These are phyloP conservation scores for Saraca asoca DNA, from an alignment of 331 rosid genomes.

Conservation along the genomic window DNA sequence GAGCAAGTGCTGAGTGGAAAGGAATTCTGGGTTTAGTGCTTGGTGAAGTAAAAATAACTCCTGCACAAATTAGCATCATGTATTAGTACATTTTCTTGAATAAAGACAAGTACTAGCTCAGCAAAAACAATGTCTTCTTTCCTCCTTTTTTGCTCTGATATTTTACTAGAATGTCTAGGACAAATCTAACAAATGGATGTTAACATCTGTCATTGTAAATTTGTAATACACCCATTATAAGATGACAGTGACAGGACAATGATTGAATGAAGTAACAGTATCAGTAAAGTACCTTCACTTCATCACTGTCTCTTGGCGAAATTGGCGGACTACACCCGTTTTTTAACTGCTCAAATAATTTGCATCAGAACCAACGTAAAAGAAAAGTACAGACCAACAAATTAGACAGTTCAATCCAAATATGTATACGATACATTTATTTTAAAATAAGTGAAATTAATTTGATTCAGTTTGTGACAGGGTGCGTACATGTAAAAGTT, in stretches of 20 bases:
- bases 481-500: no score
- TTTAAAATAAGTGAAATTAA: no score
- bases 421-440: no score
- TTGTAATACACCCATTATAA: no score
- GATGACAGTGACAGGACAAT: no score
- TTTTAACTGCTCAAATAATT: conserved; percentile 50
- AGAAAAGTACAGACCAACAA: neutral
- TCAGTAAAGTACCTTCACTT: conserved; percentile 60
- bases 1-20: conserved; percentile 69
- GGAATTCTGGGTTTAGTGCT: conserved; percentile 79
- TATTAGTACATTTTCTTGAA: conserved; percentile 9
- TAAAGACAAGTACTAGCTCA: neutral
- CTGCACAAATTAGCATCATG: conserved; percentile 44
- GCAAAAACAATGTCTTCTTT: neutral
- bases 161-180: neutral
- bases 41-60: conserved; percentile 79
- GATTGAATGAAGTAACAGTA: neutral
- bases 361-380: conserved; percentile 31
- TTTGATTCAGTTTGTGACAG: no score
- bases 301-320: conserved; percentile 69
- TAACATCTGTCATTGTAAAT: neutral
- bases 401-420: conserved; percentile 10
- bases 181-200: neutral
- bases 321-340: conserved; percentile 57
- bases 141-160: neutral